Percentiles rank a stretch among this genome's conserved stretches.
phyloP scores from a whole-genome alignment of 2,329 filamentous ascomycete species.

The Paraconiothyrium sp. region DNA sequence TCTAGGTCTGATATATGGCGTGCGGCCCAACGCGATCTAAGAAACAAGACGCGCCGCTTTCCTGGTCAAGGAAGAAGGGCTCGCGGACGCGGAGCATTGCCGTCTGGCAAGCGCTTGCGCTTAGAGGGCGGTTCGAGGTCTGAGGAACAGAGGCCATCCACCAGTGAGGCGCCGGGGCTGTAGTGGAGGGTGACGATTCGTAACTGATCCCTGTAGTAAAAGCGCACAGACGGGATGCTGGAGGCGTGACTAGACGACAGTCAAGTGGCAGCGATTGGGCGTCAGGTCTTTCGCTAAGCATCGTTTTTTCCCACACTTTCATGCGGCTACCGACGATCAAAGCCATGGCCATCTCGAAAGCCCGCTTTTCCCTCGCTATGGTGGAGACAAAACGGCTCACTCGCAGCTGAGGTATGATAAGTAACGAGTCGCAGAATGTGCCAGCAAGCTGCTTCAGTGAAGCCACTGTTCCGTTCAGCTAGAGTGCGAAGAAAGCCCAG shows the following conservation, averaged over 20 bases:
- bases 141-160: slow-evolving; percentile 35
- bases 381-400: slow-evolving; percentile 22
- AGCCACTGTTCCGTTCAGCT: slow-evolving; percentile 27
- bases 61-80: slow-evolving; percentile 37
- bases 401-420: slow-evolving; percentile 37
- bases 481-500: not conserved
- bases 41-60: slow-evolving; percentile 35
- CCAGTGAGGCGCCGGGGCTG: slow-evolving; percentile 37
- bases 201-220: slow-evolving; percentile 33
- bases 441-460: slow-evolving; percentile 14
- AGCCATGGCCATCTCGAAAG: slow-evolving; percentile 20
- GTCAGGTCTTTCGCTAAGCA: slow-evolving; percentile 29
- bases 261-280: slow-evolving; percentile 31
- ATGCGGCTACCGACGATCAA: slow-evolving; percentile 38
- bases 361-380: slow-evolving; percentile 24
- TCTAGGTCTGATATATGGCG: slow-evolving; percentile 43
- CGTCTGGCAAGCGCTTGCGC: slow-evolving; percentile 48
- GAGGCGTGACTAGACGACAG: slow-evolving; percentile 29
- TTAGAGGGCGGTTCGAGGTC: slow-evolving; percentile 45
- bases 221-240: slow-evolving; percentile 29
- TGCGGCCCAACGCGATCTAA: slow-evolving; percentile 33
- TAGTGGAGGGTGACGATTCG: slow-evolving; percentile 47
- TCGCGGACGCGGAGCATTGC: slow-evolving; percentile 36
- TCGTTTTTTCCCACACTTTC: slow-evolving; percentile 36
- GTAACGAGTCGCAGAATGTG: slow-evolving; percentile 30